Evolutionary conservation across 73 alveolate genomes (phyloP), one percentile per base, ranked within the genome.

Genomic region (Loxodes magnus): DNA sequence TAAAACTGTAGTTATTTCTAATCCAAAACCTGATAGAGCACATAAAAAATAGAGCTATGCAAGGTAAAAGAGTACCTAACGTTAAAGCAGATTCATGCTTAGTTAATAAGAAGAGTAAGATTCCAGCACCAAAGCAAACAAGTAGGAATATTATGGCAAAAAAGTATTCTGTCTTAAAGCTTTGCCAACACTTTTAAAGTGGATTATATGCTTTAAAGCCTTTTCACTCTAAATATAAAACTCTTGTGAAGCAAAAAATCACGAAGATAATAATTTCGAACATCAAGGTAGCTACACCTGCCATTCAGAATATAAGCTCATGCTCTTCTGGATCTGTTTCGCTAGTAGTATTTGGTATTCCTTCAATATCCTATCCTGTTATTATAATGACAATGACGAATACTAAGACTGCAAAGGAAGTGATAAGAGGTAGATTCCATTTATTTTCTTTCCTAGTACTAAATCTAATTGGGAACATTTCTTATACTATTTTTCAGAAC

Each of bases 401-500:
- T 2, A 48, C 19, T 17, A 44, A 12, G 39, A 74, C 55, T 22
- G 50, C 26, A 36, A 59, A 30, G 6, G 33, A 23, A 4, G 46
- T 35, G 26, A 56, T n/a, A 23, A 4, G 46, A 39, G 26, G 52
- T n/a, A 51, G 57, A 67, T 37, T 73, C 88, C 27, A 67, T 66
- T 6, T 58, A 5, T 37, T 42, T 66, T 2, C 69, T 15, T 68
- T 55, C 39, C 33, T 24, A 35, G 33, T 28, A 1, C 55, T 59
- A 29, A 43, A 63, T 31, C 28, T 55, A 26, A 67, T 42, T 5
- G 88, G 88, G 80, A 73, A 73, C 31, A 67, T 38, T 20, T 20
- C 52, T 4, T 38, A 20, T 4, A 76, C 51, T 20, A 73, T 52
- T 35, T 50, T 43, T 4, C 10, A 28, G 14, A 51, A 33, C 9